Base-by-base conservation (phyloP, 2,329 filamentous ascomycete species). In the Meredithiella fracta region DNA sequence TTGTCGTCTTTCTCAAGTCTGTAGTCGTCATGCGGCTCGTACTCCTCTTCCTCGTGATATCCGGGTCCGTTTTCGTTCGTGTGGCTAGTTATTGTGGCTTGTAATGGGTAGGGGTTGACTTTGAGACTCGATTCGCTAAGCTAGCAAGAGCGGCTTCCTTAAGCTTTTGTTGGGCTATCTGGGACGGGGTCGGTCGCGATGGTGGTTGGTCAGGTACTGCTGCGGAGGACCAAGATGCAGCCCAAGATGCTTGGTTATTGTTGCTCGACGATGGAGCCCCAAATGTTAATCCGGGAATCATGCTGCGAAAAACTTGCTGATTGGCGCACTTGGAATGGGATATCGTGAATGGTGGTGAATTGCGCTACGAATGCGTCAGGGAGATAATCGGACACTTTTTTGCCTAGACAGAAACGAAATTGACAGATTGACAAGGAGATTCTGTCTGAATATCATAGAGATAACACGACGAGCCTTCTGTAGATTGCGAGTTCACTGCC, bases 241-340 rank as follows among this genome's bases (percentile, higher is more conserved):
- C 56, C 56, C 56, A 58, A 9, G 56, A 55, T 23, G 56, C 34
- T 42, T 49, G 31, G 6, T 14, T 38, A 14, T 44, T 58, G 11
- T 22, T 47, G 20, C 31, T 26, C 8, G 25, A 4, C 17, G 37
- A 23, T 15, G 26, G 15, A 25, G 47, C 51, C n/a, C 60, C 57
- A 20, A 62, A 60, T 8, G 61, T 60, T 7, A 64, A 60, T 8
- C 63, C 63, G 3, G 63, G 63, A n/a, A 64, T 64, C 49, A 62
- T 61, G 17, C 51, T 60, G 14, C 14, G n/a, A 5, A 2, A 8
- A 20, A 26, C 22, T 17, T 3, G 11, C 6, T 25, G 25, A 47
- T n/a, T 37, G 44, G 17, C 44, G 44, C 20, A 42, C 14, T 23
- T 9, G 44, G 25, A 8, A 7, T 44, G 8, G 40, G 15, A 22